A percentile compares a stretch with the other conserved stretches of the same genome.
These are phyloP conservation scores for Aspergillus alliaceus DNA, from an alignment of 2,329 filamentous ascomycete genomes.

Conservation along the genomic window DNA sequence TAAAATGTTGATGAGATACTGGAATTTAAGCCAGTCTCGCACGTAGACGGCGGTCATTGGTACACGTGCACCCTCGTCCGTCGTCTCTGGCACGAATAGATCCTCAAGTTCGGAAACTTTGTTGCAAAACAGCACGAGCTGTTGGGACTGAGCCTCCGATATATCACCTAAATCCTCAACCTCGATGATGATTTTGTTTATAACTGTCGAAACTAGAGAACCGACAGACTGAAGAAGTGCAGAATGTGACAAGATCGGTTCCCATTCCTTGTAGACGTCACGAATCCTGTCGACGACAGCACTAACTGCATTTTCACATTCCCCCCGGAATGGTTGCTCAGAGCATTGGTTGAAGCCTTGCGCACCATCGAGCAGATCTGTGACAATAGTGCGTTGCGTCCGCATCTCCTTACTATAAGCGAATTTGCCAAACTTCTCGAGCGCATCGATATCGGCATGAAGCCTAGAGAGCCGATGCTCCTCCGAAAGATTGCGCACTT, in stretches of 20 bases:
- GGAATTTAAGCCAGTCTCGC: conserved; percentile 64
- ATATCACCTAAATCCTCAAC: conserved; percentile 65
- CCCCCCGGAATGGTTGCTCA: conserved; percentile 56
- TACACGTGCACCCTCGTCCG: conserved; percentile 35
- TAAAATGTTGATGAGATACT: conserved; percentile 63
- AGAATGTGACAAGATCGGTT: conserved; percentile 58
- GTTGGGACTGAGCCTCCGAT: conserved; percentile 61
- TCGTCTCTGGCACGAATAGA: conserved; percentile 52
- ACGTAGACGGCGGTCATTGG: conserved; percentile 63
- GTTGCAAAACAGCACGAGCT: conserved; percentile 58
- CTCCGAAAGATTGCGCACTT: conserved; percentile 51
- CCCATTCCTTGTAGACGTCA: conserved; percentile 58
- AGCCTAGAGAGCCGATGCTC: conserved; percentile 51
- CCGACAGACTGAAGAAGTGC: conserved; percentile 63
- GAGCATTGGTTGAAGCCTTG: conserved; percentile 63
- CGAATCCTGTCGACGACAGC: conserved; percentile 59
- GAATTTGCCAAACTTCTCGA: conserved; percentile 60
- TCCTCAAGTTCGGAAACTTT: conserved; percentile 56
- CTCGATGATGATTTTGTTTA: conserved; percentile 61
- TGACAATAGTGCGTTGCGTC: conserved; percentile 61
- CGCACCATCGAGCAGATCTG: conserved; percentile 62
- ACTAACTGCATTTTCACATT: conserved; percentile 61
- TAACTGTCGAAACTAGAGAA: conserved; percentile 57
- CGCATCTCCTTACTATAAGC: conserved; percentile 67
- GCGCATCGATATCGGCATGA: conserved; percentile 54